A percentile compares a stretch with the other conserved stretches of the same genome.
These are phyloP conservation scores for Dendrothele bispora DNA, from an alignment of 768 basidiomycete genomes.

Conservation along the genomic window DNA sequence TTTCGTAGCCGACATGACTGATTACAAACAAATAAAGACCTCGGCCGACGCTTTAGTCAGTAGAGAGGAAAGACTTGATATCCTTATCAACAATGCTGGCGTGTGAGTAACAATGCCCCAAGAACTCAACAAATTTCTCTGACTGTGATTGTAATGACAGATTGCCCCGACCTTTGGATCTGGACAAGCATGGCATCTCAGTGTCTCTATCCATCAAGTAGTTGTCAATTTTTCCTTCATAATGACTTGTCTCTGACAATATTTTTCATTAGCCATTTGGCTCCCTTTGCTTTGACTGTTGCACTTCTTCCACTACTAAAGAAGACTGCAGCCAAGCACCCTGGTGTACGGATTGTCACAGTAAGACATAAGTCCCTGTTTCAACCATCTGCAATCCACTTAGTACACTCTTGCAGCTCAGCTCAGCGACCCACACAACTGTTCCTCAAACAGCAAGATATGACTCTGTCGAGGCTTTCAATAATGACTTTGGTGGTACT, in stretches of 20 bases:
- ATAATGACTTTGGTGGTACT: conserved; percentile 3
- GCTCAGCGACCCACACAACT: not conserved
- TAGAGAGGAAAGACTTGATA: conserved; percentile 4
- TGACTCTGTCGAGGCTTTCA: not conserved
- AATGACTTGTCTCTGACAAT: too few species aligned
- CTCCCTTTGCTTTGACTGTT: conserved; percentile 4
- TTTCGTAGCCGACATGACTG: conserved; percentile 1
- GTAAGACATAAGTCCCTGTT: not conserved
- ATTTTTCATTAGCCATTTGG: conserved; percentile 1
- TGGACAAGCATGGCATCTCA: conserved; percentile 1
- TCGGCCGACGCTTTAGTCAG: not conserved
- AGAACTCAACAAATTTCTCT: not conserved
- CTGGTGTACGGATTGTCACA: conserved; percentile 8
- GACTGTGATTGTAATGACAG: not conserved
- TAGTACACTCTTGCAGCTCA: not conserved
- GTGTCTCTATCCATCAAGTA: conserved; percentile 1
- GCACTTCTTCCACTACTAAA: conserved; percentile 10
- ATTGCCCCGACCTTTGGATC: not conserved
- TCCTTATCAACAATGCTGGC: not conserved
- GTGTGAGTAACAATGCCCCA: not conserved
- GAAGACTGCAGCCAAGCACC: conserved; percentile 2
- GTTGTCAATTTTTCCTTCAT: not conserved
- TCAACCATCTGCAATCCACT: not conserved
- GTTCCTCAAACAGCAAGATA: not conserved
- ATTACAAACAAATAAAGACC: conserved; percentile 1